Conservation (phyloP, 495 filamentous ascomycete genomes). For the Neurospora pannonica region DNA sequence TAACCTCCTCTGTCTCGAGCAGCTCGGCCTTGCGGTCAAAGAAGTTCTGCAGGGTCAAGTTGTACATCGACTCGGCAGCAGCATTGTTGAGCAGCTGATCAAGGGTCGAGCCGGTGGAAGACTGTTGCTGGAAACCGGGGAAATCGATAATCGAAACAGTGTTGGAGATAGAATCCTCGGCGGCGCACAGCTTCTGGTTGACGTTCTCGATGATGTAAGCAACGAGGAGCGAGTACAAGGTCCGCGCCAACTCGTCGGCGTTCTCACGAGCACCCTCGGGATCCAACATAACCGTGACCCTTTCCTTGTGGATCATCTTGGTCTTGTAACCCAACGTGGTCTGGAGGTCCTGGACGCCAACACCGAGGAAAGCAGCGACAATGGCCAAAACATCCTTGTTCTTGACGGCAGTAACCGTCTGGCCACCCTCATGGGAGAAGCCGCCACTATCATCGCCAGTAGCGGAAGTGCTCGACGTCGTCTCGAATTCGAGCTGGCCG, state of each 20-base stretch:
- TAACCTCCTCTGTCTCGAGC: constrained; percentile 85
- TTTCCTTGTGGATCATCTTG: constrained; percentile 86
- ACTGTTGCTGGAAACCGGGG: constrained; percentile 80
- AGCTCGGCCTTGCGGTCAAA: constrained; percentile 88
- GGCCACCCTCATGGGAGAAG: constrained; percentile 88
- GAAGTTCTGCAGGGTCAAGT: constrained; percentile 89
- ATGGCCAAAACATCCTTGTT: constrained; percentile 85
- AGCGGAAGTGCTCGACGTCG: constrained; percentile 63
- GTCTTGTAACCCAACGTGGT: constrained; percentile 87
- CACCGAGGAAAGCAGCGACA: constrained; percentile 85
- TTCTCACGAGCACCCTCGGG: constrained; percentile 80
- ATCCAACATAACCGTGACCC: constrained; percentile 95
- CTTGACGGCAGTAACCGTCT: constrained; percentile 73
- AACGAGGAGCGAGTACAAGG: constrained; percentile 89
- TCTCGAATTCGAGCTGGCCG: constrained; percentile 87
- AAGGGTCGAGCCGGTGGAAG: constrained; percentile 71
- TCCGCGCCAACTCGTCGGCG: constrained; percentile 87
- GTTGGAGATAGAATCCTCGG: constrained; percentile 81
- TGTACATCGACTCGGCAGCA: constrained; percentile 82
- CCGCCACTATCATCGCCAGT: constrained; percentile 87
- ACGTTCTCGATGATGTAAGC: constrained; percentile 87
- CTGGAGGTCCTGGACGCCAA: constrained; percentile 70
- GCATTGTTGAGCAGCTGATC: constrained; percentile 95
- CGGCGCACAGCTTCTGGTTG: constrained; percentile 81
- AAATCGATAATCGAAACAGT: constrained; percentile 95